These are phyloP conservation scores for Lanmaoa pseudosensibilis DNA, from an alignment of 768 basidiomycete species.

Conservation along the genomic window DNA sequence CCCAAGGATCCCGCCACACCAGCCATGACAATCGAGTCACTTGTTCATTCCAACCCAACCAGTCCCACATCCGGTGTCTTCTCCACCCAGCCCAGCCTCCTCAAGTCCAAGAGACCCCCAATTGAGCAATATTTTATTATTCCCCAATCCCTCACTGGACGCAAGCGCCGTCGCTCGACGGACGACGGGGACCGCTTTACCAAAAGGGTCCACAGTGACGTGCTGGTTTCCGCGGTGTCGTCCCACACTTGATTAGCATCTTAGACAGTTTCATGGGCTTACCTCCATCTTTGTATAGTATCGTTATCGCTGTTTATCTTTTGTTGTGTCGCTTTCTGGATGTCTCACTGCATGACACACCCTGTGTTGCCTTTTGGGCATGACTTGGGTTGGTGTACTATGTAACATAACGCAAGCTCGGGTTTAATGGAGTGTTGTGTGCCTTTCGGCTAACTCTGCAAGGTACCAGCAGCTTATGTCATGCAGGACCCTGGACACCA, in stretches of 20 bases:
- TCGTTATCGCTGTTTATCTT: constrained; percentile 26
- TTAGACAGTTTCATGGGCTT: constrained; percentile 2
- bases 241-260: constrained; percentile 14
- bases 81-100: constrained; percentile 12
- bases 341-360: neutral
- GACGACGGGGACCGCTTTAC: constrained; percentile 27
- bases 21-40: constrained; percentile 60
- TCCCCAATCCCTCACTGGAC: constrained; percentile 17
- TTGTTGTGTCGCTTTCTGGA: neutral
- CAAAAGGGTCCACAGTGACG: constrained; percentile 22
- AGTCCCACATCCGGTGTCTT: constrained; percentile 47
- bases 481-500: too few species aligned
- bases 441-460: too few species aligned
- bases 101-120: constrained; percentile 31
- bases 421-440: too few species aligned
- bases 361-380: neutral
- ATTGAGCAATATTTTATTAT: constrained; percentile 41
- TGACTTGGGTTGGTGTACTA: neutral
- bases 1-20: constrained; percentile 33
- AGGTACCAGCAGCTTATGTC: too few species aligned
- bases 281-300: constrained; percentile 26
- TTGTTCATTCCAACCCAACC: constrained; percentile 69
- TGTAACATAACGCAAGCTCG: neutral
- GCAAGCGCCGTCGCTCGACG: constrained; percentile 30
- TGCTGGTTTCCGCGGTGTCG: constrained; percentile 12